Percentiles rank a stretch among this genome's conserved stretches.
phyloP scores from a whole-genome alignment of 495 filamentous ascomycete genomes.

The Hyphodiscus hymeniophilus region DNA sequence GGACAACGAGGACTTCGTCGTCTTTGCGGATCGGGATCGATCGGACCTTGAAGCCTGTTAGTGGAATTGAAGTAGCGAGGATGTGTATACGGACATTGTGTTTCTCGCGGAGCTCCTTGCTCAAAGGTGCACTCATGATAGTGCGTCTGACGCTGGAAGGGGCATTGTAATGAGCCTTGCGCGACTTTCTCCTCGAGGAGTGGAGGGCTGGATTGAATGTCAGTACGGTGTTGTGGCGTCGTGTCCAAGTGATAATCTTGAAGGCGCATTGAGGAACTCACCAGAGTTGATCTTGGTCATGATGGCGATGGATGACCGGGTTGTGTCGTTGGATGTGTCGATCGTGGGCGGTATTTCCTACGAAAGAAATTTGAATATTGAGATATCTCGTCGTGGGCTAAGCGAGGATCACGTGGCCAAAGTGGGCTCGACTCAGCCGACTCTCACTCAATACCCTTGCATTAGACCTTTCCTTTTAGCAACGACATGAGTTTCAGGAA shows the following conservation, averaged over 20 bases:
- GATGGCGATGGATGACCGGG: conserved; percentile 31
- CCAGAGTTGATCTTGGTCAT: conserved; percentile 52
- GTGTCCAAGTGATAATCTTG: not conserved
- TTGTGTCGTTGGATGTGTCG: no score
- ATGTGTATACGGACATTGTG: conserved; percentile 61
- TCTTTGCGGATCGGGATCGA: conserved; percentile 97
- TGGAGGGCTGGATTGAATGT: conserved; percentile 43
- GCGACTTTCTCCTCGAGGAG: conserved; percentile 92
- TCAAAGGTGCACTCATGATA: conserved; percentile 89
- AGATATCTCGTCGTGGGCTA: no score
- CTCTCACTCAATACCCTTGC: no score
- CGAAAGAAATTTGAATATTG: not conserved
- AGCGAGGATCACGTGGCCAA: not conserved
- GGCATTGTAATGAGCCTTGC: conserved; percentile 92
- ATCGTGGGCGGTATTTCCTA: not conserved
- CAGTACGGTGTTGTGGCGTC: conserved; percentile 13
- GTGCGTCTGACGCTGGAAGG: conserved; percentile 84
- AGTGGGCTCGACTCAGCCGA: no score
- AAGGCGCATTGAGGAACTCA: conserved; percentile 29
- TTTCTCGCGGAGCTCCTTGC: conserved; percentile 93
- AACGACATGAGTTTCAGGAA: no score
- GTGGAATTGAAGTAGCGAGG: not conserved
- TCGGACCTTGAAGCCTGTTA: conserved; percentile 57
- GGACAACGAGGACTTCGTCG: conserved; percentile 85
- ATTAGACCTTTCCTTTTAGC: no score